Evolutionary conservation across 1,284 basidiomycete genomes (phyloP), one percentile per base, ranked within the genome.

Genomic region (Ceratobasidium theobromae): DNA sequence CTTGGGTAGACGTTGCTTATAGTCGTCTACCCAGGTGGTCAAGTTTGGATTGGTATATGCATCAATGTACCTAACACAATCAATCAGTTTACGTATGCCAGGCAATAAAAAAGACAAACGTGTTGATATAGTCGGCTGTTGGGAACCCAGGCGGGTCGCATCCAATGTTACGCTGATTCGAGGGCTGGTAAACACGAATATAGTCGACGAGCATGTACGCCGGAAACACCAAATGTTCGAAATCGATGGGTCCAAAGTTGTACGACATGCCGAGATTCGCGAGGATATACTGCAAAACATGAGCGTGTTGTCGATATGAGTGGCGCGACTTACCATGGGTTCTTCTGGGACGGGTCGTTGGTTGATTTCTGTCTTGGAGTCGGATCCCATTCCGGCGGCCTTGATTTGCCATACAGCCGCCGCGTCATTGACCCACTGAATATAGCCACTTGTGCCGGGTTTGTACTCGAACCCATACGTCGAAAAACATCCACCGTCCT

Each of bases 131-230:
- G n/a, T 81, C 79, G 48, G 79, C 75, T 0, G 94, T 96, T 0
- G 93, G 94, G 76, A 86, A 89, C 54, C 85, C 82, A 18, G 78
- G 74, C 1, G 93, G 93, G 73, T 93, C 88, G 73, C 94, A 96
- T 1, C 93, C 92, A 43, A 93, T 80, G 73, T 90, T 91, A 62
- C 87, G 82, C 8, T 81, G 74, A 62, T 84, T 76, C 68, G 83
- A 80, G 12, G 84, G 82, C 72, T 92, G 91, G 74, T 94, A 95
- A 1, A 96, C 87, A 11, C 94, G 84, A 49, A 96, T 83, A 76
- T 86, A 96, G 73, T 97, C 93, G 62, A 96, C 78, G 27, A 79
- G 77, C 88, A 94, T 88, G 30, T 62, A 58, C 25, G 45, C 28
- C 30, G 57, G 65, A 46, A 69, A 78, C 4, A 62, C 45, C 21